Percentiles rank a stretch among this genome's conserved stretches.
Conservation (phyloP, 805 yeast genomes). For the Teunomyces cretensis region DNA sequence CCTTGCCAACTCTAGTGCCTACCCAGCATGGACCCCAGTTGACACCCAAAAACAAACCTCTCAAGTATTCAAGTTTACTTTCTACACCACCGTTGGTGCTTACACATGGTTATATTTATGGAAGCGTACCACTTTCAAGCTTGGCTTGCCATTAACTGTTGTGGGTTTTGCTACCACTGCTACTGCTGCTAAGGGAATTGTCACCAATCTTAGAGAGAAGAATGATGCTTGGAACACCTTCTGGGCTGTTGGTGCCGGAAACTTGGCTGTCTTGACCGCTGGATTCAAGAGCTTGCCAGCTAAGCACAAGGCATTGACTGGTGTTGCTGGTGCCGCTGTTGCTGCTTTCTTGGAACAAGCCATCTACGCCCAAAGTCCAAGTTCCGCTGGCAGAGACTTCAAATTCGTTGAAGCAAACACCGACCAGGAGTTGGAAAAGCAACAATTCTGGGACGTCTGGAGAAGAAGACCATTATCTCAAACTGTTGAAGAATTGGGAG, state of each 20-base stretch:
- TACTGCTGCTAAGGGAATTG: constrained; percentile 46
- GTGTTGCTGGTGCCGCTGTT: constrained; percentile 38
- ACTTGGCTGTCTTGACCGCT: constrained; percentile 45
- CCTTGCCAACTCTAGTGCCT: constrained; percentile 36
- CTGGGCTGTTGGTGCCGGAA: constrained; percentile 60
- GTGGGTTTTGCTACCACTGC: constrained; percentile 51
- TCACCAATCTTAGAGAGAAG: constrained; percentile 60
- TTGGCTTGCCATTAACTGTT: constrained; percentile 39
- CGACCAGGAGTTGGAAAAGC: constrained; percentile 34
- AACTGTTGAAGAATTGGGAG: constrained; percentile 74
- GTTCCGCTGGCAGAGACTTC: constrained; percentile 37
- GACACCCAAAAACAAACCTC: constrained; percentile 53
- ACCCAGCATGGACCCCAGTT: constrained; percentile 52
- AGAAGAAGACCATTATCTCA: constrained; percentile 81
- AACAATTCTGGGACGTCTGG: constrained; percentile 75
- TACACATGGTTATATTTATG: constrained; percentile 46
- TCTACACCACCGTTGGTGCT: constrained; percentile 50
- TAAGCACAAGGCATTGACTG: constrained; percentile 42
- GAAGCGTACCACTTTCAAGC: constrained; percentile 44
- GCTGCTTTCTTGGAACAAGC: constrained; percentile 39
- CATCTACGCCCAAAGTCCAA: constrained; percentile 41
- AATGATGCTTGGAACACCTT: constrained; percentile 63
- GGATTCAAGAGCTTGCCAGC: constrained; percentile 42
- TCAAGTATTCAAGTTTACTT: constrained; percentile 45
- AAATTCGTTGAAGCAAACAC: constrained; percentile 42